Evolutionary conservation across 2,329 filamentous ascomycete genomes (phyloP), one percentile per base, ranked within the genome.

Genomic region (Pleomassaria siparia): DNA sequence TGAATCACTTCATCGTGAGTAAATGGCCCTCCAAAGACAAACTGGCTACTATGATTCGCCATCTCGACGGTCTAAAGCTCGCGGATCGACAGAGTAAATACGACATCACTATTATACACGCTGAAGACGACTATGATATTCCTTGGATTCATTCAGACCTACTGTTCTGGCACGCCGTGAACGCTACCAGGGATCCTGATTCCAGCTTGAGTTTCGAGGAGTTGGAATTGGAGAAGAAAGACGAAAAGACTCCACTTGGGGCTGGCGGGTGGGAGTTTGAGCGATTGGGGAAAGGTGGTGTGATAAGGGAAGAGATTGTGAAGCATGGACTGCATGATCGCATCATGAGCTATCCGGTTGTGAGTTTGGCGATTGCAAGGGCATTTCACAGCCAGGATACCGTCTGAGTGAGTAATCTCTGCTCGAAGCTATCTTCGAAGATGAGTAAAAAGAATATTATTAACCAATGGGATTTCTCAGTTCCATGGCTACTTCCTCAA

Each of bases 281-380:
- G 43, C 76, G 76, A 71, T 60, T 54, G 37, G 78, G 76, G 0
- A 50, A 63, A 9, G 71, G 71, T 25, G 81, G 81, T 1, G 45
- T 77, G 0, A 70, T 84, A n/a, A 67, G 76, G 43, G 75, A 82
- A 56, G 73, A 82, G 42, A 78, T 84, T 6, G 48, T 80, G 4
- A 80, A 80, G 60, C 76, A 77, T 53, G 81, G 81, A 0, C 59
- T 82, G 13, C 81, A 84, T 46, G 81, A 84, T 63, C 71, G 74
- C 26, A 75, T 82, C 40, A 83, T 84, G 81, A 76, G 76, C 3
- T 79, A 82, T 60, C 79, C 80, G 1, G 69, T 80, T 4, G 73
- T 82, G 0, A 78, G 74, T 32, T 57, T 79, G 47, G 80, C 80
- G 2, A 70, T 83, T 8, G 71, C 76, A 56, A 69, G 73, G 7